phyloP scores from a whole-genome alignment of 371 early-diverging fungal genomes.

The Apophysomyces trapeziformis region DNA sequence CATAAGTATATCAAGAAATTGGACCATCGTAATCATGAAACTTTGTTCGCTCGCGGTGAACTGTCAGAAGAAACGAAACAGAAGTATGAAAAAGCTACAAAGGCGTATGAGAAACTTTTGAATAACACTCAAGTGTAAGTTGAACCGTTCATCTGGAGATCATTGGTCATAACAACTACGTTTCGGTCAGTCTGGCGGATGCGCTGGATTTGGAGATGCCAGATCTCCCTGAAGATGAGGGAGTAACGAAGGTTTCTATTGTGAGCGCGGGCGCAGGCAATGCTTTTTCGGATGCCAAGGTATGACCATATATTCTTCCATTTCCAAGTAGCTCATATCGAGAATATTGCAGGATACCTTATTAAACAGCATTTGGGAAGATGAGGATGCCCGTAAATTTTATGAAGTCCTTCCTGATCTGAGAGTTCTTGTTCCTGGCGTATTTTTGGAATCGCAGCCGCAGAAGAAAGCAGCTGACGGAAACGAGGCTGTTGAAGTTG shows the following conservation, averaged over 20 bases:
- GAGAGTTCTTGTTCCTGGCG: constrained; percentile 74
- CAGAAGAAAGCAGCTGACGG: constrained; percentile 39
- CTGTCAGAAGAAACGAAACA: constrained; percentile 84
- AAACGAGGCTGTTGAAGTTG: constrained; percentile 15
- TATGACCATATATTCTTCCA: constrained; percentile 22
- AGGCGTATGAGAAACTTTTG: constrained; percentile 74
- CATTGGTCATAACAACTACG: neutral
- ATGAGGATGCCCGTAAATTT: constrained; percentile 84
- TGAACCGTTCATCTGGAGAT: neutral
- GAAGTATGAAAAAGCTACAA: constrained; percentile 71
- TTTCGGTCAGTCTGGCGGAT: constrained; percentile 60
- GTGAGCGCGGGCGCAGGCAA: constrained; percentile 45
- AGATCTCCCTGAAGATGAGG: constrained; percentile 70
- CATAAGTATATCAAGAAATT: constrained; percentile 77
- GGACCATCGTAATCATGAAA: constrained; percentile 80
- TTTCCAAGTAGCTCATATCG: neutral
- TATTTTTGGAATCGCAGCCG: constrained; percentile 67
- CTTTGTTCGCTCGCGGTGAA: constrained; percentile 81
- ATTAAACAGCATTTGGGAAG: constrained; percentile 81
- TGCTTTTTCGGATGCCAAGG: constrained; percentile 50
- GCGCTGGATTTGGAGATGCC: constrained; percentile 74
- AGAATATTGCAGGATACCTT: constrained; percentile 36
- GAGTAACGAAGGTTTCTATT: constrained; percentile 52
- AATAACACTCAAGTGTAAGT: constrained; percentile 59
- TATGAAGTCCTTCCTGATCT: constrained; percentile 85